phyloP scores from a whole-genome alignment of 2,329 filamentous ascomycete species.

The Fusarium sp. region DNA sequence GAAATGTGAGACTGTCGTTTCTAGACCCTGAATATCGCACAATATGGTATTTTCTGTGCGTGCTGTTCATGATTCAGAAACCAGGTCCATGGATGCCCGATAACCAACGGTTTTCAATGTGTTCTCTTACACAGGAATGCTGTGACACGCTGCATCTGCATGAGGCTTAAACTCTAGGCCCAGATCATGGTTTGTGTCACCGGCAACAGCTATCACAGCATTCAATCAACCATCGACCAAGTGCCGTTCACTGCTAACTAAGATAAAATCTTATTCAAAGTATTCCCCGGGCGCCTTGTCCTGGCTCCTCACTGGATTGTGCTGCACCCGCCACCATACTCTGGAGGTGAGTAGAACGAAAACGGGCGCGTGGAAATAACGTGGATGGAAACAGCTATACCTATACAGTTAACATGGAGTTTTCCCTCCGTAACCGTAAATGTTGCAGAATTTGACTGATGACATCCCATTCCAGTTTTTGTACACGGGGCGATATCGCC shows the following conservation, averaged over 20 bases:
- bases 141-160: constrained; percentile 30
- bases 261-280: constrained; percentile 10
- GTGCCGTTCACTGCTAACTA: constrained; percentile 2
- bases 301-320: constrained; percentile 18
- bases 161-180: constrained; percentile 29
- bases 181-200: constrained; percentile 30
- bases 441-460: constrained; percentile 27
- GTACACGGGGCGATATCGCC: constrained; percentile 23
- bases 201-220: constrained; percentile 11
- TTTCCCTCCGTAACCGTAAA: constrained; percentile 7
- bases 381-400: constrained; percentile 9
- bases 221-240: constrained; percentile 10
- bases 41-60: neutral
- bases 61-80: neutral
- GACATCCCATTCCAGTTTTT: constrained; percentile 21
- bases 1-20: constrained; percentile 16
- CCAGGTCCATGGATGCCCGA: constrained; percentile 22
- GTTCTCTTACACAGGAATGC: constrained; percentile 19
- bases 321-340: constrained; percentile 16
- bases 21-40: constrained; percentile 1
- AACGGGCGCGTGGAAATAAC: constrained; percentile 29
- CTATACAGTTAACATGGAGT: constrained; percentile 7
- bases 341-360: neutral
- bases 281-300: neutral
- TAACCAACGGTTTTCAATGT: constrained; percentile 28